A percentile compares a stretch with the other conserved stretches of the same genome.
Conservation (phyloP, 176 grass and related monocot genomes). For the Coix lacrymajobi region DNA sequence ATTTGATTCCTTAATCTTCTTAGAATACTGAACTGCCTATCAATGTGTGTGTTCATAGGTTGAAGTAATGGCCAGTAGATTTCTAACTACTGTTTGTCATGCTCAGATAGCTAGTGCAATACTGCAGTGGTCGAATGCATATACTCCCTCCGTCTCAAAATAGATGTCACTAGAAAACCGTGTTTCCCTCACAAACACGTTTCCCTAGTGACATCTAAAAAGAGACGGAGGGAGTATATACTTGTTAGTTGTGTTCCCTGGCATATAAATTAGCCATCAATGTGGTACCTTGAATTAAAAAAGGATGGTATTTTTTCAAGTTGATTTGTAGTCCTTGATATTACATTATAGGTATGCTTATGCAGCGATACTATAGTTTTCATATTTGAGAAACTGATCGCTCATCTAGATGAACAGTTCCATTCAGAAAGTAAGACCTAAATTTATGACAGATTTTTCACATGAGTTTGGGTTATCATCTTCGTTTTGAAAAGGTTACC, state of each 20-base stretch:
- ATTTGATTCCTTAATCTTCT: neutral
- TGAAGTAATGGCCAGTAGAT: neutral
- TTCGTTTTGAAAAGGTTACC: no score
- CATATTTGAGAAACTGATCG: neutral
- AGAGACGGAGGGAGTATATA: no score
- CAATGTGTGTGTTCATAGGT: neutral
- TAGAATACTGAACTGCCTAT: neutral
- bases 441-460: neutral
- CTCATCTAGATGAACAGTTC: neutral
- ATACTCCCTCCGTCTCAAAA: no score
- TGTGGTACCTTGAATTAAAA: neutral
- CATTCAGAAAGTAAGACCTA: neutral
- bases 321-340: neutral
- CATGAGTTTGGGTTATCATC: neutral
- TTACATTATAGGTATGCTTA: neutral
- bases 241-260: neutral
- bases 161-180: no score
- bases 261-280: neutral
- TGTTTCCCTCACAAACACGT: no score
- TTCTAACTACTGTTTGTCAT: neutral
- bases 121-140: neutral
- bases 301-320: neutral
- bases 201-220: no score
- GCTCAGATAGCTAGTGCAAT: constrained; percentile 4
- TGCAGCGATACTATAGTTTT: neutral